phyloP scores from a whole-genome alignment of 2,329 filamentous ascomycete species.

The Fusarium buxicola region DNA sequence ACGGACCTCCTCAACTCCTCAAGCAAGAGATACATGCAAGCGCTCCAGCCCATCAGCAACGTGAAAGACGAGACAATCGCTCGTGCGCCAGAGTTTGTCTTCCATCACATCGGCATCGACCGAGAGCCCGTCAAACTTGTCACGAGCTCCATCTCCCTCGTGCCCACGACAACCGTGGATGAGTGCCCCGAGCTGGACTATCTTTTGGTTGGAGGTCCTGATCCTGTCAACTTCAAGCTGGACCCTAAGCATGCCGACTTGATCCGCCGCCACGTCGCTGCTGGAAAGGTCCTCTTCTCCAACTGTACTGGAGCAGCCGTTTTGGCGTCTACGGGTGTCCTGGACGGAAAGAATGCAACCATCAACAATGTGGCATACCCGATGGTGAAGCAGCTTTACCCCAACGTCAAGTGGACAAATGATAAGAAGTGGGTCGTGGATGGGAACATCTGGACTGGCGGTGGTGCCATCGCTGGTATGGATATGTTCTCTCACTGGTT shows the following conservation, averaged over 20 bases:
- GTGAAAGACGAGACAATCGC: slow-evolving; percentile 36
- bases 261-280: slow-evolving; percentile 50
- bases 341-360: slow-evolving; percentile 58
- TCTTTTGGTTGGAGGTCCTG: slow-evolving; percentile 52
- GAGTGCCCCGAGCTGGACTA: slow-evolving; percentile 53
- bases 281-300: slow-evolving; percentile 52
- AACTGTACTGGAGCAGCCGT: slow-evolving; percentile 53
- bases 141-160: slow-evolving; percentile 29
- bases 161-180: slow-evolving; percentile 49
- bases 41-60: slow-evolving; percentile 19
- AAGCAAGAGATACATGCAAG: slow-evolving; percentile 32
- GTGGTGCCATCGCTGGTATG: slow-evolving; percentile 59
- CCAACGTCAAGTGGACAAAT: slow-evolving; percentile 57
- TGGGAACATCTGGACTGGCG: slow-evolving; percentile 60
- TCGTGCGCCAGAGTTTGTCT: slow-evolving; percentile 46
- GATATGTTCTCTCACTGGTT: slow-evolving; percentile 58
- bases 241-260: slow-evolving; percentile 47
- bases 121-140: slow-evolving; percentile 43
- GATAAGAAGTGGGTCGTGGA: slow-evolving; percentile 59
- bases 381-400: slow-evolving; percentile 47
- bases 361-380: slow-evolving; percentile 53
- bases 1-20: slow-evolving; percentile 47
- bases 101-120: slow-evolving; percentile 52
- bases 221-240: slow-evolving; percentile 44
- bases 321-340: slow-evolving; percentile 49